Evolutionary conservation across 192 early-diverging fungal genomes (phyloP), one percentile per base, ranked within the genome.

Genomic region (Coemansia biformis): DNA sequence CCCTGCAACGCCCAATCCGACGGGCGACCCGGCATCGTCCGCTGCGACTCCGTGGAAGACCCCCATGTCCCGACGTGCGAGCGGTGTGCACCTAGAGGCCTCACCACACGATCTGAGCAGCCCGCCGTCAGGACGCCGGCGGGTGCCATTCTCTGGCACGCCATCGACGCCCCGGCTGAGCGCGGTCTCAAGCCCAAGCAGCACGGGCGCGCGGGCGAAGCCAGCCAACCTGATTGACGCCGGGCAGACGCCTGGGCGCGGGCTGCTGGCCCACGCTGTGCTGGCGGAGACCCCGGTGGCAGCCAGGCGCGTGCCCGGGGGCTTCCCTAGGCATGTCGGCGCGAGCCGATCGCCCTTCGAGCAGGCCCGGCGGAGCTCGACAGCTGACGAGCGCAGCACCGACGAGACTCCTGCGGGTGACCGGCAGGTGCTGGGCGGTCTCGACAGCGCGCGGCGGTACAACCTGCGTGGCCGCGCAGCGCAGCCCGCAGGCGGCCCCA

Each of bases 81-180:
- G 6, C 6, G 24, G 24, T 6, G 24, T 6, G 3, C 24, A 2
- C 3, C 3, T 6, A 6, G 24, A 26, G 5, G 38, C 38, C 7
- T 36, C 49, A 11, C 47, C 56, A 11, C 12, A 5, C 8, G 26
- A n/a, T 6, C 15, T 32, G 10, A 8, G n/a, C 30, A 32, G 15
- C 41, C 14, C 34, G 12, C 30, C 12, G 16, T 43, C 49, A 15
- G 33, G 19, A 8, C 34, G 18, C 11, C 24, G 31, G 22, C 55
- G 48, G 9, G 52, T 71, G 34, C 56, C 60, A 19, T 48, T 71
- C 17, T 71, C 60, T 4, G 67, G 67, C 13, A 51, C 59, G 22
- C 67, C 66, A 8, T 48, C 67, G 4, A 63, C 67, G 23, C 67
- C 59, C n/a, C 50, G 41, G 12, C 14, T 11, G 17, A 18, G 28